Conservation (phyloP, 2,329 filamentous ascomycete genomes). For the Ophiocordyceps unilateralis region DNA sequence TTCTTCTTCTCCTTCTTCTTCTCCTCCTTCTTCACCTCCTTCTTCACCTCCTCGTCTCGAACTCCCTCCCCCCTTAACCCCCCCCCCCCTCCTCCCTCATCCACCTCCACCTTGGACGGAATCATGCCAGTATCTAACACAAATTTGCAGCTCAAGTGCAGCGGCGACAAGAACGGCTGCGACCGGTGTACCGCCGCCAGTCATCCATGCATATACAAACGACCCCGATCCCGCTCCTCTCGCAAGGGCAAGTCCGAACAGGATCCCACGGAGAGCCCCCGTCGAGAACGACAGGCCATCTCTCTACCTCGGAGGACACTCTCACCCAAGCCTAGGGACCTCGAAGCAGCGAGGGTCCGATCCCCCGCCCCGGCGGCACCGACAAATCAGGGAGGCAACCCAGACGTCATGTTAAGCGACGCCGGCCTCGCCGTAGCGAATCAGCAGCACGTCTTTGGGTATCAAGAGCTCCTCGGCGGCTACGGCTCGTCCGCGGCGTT, state of each 20-base stretch:
- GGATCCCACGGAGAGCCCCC: slow-evolving; percentile 2
- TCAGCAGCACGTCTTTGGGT: background rate
- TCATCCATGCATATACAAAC: slow-evolving; percentile 18
- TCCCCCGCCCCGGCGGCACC: background rate
- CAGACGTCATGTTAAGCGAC: background rate
- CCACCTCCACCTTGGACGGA: background rate
- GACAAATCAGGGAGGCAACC: background rate
- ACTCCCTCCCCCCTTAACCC: no score
- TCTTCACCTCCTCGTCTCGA: background rate
- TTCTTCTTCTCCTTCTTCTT: background rate
- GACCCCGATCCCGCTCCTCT: slow-evolving; percentile 14
- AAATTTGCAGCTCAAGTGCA: slow-evolving; percentile 16
- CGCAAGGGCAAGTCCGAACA: slow-evolving; percentile 10
- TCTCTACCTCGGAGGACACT: background rate
- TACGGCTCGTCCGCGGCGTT: background rate
- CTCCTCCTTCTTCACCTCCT: background rate
- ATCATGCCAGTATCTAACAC: slow-evolving; percentile 2
- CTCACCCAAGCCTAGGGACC: slow-evolving; percentile 1
- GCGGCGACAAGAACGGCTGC: slow-evolving; percentile 19
- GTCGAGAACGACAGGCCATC: background rate
- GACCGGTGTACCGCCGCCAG: slow-evolving; percentile 15
- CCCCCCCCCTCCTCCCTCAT: background rate
- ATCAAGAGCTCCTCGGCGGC: background rate
- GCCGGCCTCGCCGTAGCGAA: background rate
- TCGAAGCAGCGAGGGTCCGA: background rate